These are phyloP conservation scores for Candida labiduridarum DNA, from an alignment of 1,139 yeast species.

Conservation along the genomic window DNA sequence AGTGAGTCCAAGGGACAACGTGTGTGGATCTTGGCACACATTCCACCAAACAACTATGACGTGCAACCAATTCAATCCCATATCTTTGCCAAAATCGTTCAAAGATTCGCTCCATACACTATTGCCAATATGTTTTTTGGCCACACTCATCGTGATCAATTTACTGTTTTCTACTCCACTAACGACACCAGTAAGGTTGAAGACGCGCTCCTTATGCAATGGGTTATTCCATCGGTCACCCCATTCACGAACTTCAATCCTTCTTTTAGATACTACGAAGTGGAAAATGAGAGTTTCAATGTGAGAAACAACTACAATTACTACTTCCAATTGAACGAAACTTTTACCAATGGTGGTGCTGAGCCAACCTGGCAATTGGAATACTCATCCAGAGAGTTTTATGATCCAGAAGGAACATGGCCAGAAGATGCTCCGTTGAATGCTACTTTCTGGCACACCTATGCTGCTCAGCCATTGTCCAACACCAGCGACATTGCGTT, in stretches of 20 bases:
- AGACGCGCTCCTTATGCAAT: constrained; percentile 56
- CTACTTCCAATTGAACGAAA: constrained; percentile 53
- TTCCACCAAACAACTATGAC: constrained; percentile 58
- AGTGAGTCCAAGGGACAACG: constrained; percentile 60
- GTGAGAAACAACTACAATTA: constrained; percentile 61
- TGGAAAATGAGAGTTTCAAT: constrained; percentile 62
- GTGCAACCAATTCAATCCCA: constrained; percentile 65
- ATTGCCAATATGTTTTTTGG: constrained; percentile 73
- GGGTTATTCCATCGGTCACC: constrained; percentile 68
- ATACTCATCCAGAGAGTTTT: constrained; percentile 54
- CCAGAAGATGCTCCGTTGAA: constrained; percentile 53
- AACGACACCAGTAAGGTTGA: constrained; percentile 30
- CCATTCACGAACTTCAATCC: constrained; percentile 64
- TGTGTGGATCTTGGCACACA: constrained; percentile 74
- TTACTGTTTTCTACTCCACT: constrained; percentile 54
- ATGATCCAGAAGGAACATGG: constrained; percentile 50
- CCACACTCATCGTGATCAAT: constrained; percentile 73
- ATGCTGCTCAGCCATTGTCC: constrained; percentile 34
- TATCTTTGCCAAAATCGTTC: constrained; percentile 57
- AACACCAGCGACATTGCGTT: constrained; percentile 36
- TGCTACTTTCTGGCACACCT: constrained; percentile 58
- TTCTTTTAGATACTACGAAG: constrained; percentile 73
- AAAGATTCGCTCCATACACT: constrained; percentile 68
- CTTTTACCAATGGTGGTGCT: constrained; percentile 46
- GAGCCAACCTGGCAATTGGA: constrained; percentile 61